Evolutionary conservation across 2,329 filamentous ascomycete species (phyloP).

Genomic region (Monosporascus sp.): DNA sequence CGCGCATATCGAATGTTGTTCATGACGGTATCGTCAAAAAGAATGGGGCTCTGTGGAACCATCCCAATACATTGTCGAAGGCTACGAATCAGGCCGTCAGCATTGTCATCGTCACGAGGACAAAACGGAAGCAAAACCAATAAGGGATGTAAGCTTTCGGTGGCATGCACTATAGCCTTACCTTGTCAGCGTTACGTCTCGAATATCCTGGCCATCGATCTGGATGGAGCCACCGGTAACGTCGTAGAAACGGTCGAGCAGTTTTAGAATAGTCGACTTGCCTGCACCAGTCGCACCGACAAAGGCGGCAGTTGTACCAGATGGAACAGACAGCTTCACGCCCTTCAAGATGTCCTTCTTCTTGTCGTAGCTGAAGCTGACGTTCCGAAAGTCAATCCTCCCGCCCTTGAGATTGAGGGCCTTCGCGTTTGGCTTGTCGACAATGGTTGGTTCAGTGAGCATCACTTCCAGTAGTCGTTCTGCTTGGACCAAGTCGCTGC

Average conservation of each 20-base stretch:
- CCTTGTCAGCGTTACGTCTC: slow-evolving; percentile 33
- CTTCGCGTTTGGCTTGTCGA: slow-evolving; percentile 45
- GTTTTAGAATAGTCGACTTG: slow-evolving; percentile 43
- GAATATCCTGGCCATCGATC: slow-evolving; percentile 40
- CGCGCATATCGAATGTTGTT: slow-evolving; percentile 51
- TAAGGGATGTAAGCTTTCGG: neutral
- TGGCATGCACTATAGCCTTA: slow-evolving; percentile 6
- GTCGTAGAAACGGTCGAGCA: slow-evolving; percentile 48
- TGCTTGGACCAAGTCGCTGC: slow-evolving; percentile 51
- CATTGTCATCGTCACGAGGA: neutral
- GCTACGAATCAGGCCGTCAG: slow-evolving; percentile 12
- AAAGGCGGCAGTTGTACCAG: slow-evolving; percentile 52
- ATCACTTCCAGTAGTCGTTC: slow-evolving; percentile 54
- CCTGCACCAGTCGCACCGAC: slow-evolving; percentile 54
- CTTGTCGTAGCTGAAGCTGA: slow-evolving; percentile 55
- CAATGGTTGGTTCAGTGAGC: slow-evolving; percentile 49
- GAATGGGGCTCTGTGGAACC: slow-evolving; percentile 38
- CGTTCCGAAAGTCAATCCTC: slow-evolving; percentile 47
- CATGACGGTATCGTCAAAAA: slow-evolving; percentile 50
- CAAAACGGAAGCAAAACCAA: neutral
- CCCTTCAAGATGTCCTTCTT: slow-evolving; percentile 52
- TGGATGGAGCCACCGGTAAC: slow-evolving; percentile 38
- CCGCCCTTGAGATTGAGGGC: slow-evolving; percentile 47
- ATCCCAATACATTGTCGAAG: slow-evolving; percentile 37
- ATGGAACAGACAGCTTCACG: slow-evolving; percentile 43